Evolutionary conservation across 768 basidiomycete genomes (phyloP).

Genomic region (Trametes cinnabarina): DNA sequence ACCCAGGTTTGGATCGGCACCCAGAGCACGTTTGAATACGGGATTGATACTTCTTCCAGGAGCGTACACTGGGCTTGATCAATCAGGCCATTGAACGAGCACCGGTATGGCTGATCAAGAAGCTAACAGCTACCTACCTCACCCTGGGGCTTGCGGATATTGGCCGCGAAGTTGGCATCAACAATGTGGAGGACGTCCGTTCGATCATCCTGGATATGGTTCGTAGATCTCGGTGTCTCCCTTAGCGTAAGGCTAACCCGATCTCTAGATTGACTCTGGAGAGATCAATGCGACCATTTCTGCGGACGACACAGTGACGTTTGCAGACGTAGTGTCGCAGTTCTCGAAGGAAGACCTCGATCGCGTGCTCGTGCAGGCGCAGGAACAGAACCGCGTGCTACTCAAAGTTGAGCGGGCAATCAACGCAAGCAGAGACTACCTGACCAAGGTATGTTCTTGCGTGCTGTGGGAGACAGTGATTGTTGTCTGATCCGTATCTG

Average conservation of each 20-base stretch:
- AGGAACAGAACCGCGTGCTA: slow-evolving; percentile 52
- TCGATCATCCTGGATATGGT: slow-evolving; percentile 74
- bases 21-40: not conserved
- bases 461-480: not conserved
- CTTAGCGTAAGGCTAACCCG: not conserved
- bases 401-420: slow-evolving; percentile 52
- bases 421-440: slow-evolving; percentile 66
- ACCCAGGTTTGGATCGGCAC: slow-evolving; percentile 39
- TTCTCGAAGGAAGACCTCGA: slow-evolving; percentile 66
- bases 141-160: slow-evolving; percentile 76
- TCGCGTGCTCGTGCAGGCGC: slow-evolving; percentile 49
- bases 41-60: slow-evolving; percentile 37
- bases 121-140: slow-evolving; percentile 79
- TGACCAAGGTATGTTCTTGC: slow-evolving; percentile 55
- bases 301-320: slow-evolving; percentile 68
- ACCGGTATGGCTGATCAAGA: slow-evolving; percentile 75
- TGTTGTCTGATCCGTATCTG: not conserved
- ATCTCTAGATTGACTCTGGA: slow-evolving; percentile 58
- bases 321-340: slow-evolving; percentile 55
- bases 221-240: not conserved
- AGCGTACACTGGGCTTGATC: slow-evolving; percentile 71
- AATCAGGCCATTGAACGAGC: slow-evolving; percentile 64
- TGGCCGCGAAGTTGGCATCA: slow-evolving; percentile 50
- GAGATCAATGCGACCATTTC: slow-evolving; percentile 72
- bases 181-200: slow-evolving; percentile 53